Conservation (phyloP, 331 rosid genomes). For the Saraca asoca region DNA sequence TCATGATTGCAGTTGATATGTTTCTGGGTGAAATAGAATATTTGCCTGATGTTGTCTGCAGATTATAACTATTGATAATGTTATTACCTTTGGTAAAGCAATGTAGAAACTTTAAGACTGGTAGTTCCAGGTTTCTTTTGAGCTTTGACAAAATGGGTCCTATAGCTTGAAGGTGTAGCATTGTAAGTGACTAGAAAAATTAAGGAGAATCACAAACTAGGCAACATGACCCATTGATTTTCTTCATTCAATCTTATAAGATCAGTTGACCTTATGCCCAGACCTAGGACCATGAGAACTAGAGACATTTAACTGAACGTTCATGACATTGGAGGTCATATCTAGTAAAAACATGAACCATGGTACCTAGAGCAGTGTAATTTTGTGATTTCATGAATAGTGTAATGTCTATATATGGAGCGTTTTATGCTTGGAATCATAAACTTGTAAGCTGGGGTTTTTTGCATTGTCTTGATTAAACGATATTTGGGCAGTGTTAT, state of each 20-base stretch:
- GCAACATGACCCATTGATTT: neutral
- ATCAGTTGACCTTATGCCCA: neutral
- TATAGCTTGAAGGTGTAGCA: constrained; percentile 2
- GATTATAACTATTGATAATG: constrained; percentile 1
- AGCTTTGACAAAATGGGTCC: constrained; percentile 6
- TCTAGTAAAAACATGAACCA: too few species aligned
- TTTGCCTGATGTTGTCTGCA: neutral
- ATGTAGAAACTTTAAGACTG: neutral
- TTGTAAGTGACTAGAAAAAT: constrained; percentile 7
- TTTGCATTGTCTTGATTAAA: too few species aligned
- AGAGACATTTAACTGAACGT: too few species aligned
- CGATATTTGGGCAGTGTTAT: too few species aligned
- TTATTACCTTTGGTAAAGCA: constrained; percentile 1
- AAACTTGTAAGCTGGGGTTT: too few species aligned
- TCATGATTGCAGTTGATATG: neutral
- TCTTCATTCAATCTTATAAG: constrained; percentile 1
- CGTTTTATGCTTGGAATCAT: too few species aligned
- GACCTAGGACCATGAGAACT: too few species aligned
- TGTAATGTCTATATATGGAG: too few species aligned
- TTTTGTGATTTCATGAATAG: too few species aligned
- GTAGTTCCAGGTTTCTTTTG: constrained; percentile 3
- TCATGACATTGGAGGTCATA: too few species aligned
- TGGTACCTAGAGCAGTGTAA: too few species aligned
- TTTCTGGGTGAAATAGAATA: neutral
- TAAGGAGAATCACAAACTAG: constrained; percentile 13